Evolutionary conservation across 2,329 filamentous ascomycete genomes (phyloP), one percentile per base, ranked within the genome.

Genomic region (Drechslerella dactyloides): DNA sequence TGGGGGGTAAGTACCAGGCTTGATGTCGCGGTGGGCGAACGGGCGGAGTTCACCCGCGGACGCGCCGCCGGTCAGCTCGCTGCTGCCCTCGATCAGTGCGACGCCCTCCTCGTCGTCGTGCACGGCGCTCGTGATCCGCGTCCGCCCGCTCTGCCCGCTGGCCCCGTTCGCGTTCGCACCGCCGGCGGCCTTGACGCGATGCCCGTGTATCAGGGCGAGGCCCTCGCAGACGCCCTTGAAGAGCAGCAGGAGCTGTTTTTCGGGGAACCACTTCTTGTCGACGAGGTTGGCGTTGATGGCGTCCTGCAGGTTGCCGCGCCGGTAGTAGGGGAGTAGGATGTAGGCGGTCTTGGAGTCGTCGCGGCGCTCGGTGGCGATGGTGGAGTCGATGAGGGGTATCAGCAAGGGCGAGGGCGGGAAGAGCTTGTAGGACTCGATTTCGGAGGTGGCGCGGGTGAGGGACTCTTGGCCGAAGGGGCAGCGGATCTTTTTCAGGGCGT

Each of bases 231-330:
- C 92, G 15, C 94, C 94, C 46, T 97, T 82, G 79, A 99, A 97
- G 69, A 99, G 81, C 68, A 88, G 83, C 92, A 97, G 93, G 73
- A 99, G 83, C 76, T 89, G 85, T 78, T 88, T 86, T 82, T 97
- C 93, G 0, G 93, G 92, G 77, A 99, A 97, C 57, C 85, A 85
- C 40, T 90, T 90, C 79, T 96, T 91, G 80, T 97, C 97, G 80
- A 99, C 93, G 61, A 97, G 83, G 81, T 99, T 99, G 74, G 94
- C 93, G 80, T 99, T 99, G 83, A 99, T 97, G 78, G 96, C 89
- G 81, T 99, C 94, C 82, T 99, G 94, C 40, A 99, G 84, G 80
- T 99, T 99, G 13, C 94, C 94, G 75, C 93, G 85, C 77, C 92
- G 85, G 82, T 97, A 99, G 82, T 97, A 99, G 11, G 94, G 94